Evolutionary conservation across 805 yeast genomes (phyloP), one percentile per base, ranked within the genome.

Genomic region (Metschnikowia aberdeeniae): DNA sequence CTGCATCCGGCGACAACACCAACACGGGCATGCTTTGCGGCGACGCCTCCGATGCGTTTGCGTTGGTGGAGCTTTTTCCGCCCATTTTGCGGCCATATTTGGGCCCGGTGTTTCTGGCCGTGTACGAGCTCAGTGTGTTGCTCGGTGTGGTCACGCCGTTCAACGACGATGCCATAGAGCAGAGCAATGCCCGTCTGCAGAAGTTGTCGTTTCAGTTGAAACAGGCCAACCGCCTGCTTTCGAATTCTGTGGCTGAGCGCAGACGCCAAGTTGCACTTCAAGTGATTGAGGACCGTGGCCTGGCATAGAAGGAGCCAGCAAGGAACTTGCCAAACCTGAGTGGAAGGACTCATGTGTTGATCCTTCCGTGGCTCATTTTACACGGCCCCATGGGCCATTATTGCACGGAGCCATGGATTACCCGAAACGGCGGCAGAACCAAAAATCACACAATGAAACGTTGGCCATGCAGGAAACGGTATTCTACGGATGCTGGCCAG

Each of bases 11-110:
- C n/a, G 61, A 58, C 22, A 53, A 60, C 44, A 49, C 53, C 51
- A 47, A 49, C 40, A 51, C 60, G 27, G 53, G 59, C 30, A 42
- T 59, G 17, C 60, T 72, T 20, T 66, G 82, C 9, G 97, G 97
- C 32, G 97, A 89, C 62, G 95, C 97, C 0, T 82, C 93, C 0
- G 97, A 90, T 54, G 85, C 92, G 1, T 90, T 90, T 70, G 81
- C 86, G 44, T 73, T 90, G 50, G 82, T 83, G 28, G 84, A 84
- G 55, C 88, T 90, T 61, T 90, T 90, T 79, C 97, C 97, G 0
- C 80, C 73, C 39, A 60, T 76, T 1, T 30, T 76, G 2, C 78
- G 80, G 44, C 77, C 80, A 3, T 50, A 75, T 22, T 60, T 88
- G 39, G 68, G 70, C 29, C 78, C 81, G 1, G 54, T 81, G 0